These are phyloP conservation scores for Boehmeria nivea DNA, from an alignment of 306 rosid genomes.

Conservation along the genomic window DNA sequence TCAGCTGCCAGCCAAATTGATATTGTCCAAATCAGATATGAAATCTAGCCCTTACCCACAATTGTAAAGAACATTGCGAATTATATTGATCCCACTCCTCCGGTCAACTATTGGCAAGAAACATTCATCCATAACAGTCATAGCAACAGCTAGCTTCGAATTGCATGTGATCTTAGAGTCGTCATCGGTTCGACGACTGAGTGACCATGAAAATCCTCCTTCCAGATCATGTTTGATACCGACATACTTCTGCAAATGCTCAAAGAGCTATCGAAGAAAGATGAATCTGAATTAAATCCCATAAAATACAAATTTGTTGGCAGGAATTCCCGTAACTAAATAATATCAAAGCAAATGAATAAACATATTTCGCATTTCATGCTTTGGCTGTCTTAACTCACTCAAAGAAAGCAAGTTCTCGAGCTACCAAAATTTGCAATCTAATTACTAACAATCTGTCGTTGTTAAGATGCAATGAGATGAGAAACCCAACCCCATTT, in stretches of 20 bases:
- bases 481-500: no score
- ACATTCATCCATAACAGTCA: slow-evolving; percentile 94
- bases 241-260: slow-evolving; percentile 77
- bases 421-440: no score
- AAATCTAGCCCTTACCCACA: slow-evolving; percentile 96
- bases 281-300: neutral
- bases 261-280: slow-evolving; percentile 63
- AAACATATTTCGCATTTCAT: no score
- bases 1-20: no score
- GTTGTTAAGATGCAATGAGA: no score
- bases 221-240: slow-evolving; percentile 88
- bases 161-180: slow-evolving; percentile 77
- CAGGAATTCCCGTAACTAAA: no score
- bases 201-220: slow-evolving; percentile 91
- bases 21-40: no score
- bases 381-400: no score
- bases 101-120: slow-evolving; percentile 91
- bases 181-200: slow-evolving; percentile 67
- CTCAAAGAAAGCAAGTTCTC: no score
- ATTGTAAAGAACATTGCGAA: slow-evolving; percentile 77
- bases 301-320: no score
- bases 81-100: slow-evolving; percentile 90
- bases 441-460: no score
- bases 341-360: no score
- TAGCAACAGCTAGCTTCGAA: slow-evolving; percentile 92